A percentile compares a stretch with the other conserved stretches of the same genome.
Conservation (phyloP, 495 filamentous ascomycete genomes). For the Ascodesmis nigricans region DNA sequence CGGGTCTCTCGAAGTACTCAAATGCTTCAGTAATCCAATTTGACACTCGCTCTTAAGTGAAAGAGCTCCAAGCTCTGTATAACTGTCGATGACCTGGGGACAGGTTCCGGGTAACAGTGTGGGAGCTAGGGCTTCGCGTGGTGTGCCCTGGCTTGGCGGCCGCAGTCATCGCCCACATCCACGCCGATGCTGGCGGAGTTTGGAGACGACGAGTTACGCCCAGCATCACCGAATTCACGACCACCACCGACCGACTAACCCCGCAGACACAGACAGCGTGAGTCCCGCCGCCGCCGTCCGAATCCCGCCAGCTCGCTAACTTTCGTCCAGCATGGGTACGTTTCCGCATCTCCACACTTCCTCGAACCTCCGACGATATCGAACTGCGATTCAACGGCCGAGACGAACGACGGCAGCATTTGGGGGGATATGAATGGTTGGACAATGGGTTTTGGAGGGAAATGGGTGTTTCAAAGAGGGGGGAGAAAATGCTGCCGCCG, state of each 20-base stretch:
- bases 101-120: no score
- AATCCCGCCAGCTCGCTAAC: conserved; percentile 9
- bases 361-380: conserved; percentile 23
- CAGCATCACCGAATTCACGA: conserved; percentile 18
- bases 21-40: no score
- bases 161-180: no score
- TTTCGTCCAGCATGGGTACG: conserved; percentile 32
- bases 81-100: no score
- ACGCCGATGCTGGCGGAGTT: no score
- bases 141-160: no score
- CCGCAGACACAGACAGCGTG: conserved; percentile 21
- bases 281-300: conserved; percentile 9
- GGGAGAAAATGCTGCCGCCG: conserved; percentile 3
- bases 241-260: conserved; percentile 18
- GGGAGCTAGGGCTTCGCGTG: no score
- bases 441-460: background rate
- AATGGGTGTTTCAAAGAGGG: conserved; percentile 3
- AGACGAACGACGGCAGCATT: conserved; percentile 5
- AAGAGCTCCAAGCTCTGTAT: no score
- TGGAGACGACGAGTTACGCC: conserved; percentile 19
- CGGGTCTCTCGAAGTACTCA: no score
- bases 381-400: conserved; percentile 8
- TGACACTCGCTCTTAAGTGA: no score
- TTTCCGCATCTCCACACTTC: conserved; percentile 22
- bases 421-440: background rate